A percentile compares a stretch with the other conserved stretches of the same genome.
phyloP scores from a whole-genome alignment of 1,284 basidiomycete species.

The Puccinia coronata region DNA sequence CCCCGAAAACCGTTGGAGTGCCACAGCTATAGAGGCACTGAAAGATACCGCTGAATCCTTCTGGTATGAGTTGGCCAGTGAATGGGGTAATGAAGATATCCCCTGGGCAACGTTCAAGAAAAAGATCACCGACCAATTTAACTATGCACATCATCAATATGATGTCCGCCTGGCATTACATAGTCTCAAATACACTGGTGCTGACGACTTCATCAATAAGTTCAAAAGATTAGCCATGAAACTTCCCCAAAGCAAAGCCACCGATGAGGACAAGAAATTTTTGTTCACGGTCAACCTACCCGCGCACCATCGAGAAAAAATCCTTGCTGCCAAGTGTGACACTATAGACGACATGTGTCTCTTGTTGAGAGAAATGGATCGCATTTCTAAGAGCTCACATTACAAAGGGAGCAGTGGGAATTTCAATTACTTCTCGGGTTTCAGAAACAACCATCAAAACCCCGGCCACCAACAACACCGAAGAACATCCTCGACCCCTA shows the following conservation, averaged over 20 bases:
- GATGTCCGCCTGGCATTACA: no score
- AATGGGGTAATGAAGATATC: background rate
- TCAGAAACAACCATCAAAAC: no score
- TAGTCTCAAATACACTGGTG: background rate
- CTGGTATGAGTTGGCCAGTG: slow-evolving; percentile 4
- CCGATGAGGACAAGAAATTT: slow-evolving; percentile 7
- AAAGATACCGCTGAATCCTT: slow-evolving; percentile 1
- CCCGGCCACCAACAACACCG: no score
- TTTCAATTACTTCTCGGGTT: no score
- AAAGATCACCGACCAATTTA: background rate
- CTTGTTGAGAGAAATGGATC: background rate
- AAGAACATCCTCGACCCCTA: no score
- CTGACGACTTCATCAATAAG: slow-evolving; percentile 6
- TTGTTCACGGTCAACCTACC: background rate
- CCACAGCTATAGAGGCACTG: background rate
- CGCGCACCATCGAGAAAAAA: background rate
- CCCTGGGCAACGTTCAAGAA: background rate
- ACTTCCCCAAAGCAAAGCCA: background rate
- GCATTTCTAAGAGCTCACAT: background rate
- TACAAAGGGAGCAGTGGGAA: background rate
- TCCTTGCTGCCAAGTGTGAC: background rate
- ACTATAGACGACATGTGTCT: slow-evolving; percentile 1
- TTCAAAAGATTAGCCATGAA: slow-evolving; percentile 4
- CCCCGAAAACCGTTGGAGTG: background rate
- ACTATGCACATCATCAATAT: no score